These are phyloP conservation scores for Aspergillus aculeatinus DNA, from an alignment of 2,329 filamentous ascomycete species.

Conservation along the genomic window DNA sequence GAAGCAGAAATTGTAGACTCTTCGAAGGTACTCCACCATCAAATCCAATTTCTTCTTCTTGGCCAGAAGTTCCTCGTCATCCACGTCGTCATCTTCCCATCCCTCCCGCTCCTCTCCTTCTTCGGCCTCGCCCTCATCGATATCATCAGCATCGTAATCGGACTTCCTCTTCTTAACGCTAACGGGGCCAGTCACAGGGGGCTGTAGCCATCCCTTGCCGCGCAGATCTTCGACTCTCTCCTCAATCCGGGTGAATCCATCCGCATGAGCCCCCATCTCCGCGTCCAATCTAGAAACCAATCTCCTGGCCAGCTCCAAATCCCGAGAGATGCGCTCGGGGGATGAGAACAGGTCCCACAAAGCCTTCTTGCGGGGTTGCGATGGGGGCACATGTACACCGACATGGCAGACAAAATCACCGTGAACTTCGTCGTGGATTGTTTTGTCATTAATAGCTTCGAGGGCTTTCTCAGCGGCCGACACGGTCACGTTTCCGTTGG, in stretches of 20 bases:
- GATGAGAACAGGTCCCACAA: slow-evolving; percentile 96
- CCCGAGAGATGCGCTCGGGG: slow-evolving; percentile 88
- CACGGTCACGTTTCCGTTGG: slow-evolving; percentile 32
- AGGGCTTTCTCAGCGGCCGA: slow-evolving; percentile 79
- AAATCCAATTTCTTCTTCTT: slow-evolving; percentile 98
- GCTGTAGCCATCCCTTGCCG: slow-evolving; percentile 72
- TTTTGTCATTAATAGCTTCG: slow-evolving; percentile 95
- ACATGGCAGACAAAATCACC: slow-evolving; percentile 98
- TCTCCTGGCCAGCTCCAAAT: slow-evolving; percentile 77
- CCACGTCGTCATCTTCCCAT: slow-evolving; percentile 67
- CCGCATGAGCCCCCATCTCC: slow-evolving; percentile 74
- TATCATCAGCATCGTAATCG: slow-evolving; percentile 40
- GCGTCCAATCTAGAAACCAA: slow-evolving; percentile 81
- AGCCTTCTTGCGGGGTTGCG: slow-evolving; percentile 85
- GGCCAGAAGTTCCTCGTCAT: slow-evolving; percentile 82
- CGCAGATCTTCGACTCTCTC: slow-evolving; percentile 80
- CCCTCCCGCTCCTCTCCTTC: slow-evolving; percentile 78
- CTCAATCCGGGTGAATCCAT: slow-evolving; percentile 77
- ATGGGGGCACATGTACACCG: slow-evolving; percentile 87
- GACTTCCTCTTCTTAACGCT: slow-evolving; percentile 59
- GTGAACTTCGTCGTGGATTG: slow-evolving; percentile 87
- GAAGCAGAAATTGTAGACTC: slow-evolving; percentile 98
- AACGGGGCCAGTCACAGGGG: slow-evolving; percentile 48
- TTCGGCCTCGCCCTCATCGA: slow-evolving; percentile 63
- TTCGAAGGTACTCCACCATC: slow-evolving; percentile 90